These are phyloP conservation scores for Codiaeum variegatum DNA, from an alignment of 441 rosid genomes.

Conservation along the genomic window DNA sequence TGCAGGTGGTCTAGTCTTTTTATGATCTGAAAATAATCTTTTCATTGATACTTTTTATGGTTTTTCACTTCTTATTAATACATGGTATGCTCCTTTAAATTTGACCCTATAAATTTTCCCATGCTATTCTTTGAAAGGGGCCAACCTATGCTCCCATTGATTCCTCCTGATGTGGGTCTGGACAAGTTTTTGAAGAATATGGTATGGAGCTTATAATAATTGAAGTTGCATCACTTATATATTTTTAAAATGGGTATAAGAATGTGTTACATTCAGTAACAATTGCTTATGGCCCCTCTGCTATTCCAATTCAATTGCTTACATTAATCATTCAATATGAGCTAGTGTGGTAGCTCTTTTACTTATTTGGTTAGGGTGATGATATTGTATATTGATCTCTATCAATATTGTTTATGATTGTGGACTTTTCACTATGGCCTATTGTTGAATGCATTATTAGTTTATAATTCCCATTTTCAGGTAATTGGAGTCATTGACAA, in stretches of 20 bases:
- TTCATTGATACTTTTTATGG: not conserved
- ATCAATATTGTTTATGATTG: not conserved
- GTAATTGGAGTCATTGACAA: slow-evolving; percentile 73
- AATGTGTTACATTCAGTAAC: not conserved
- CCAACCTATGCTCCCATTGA: slow-evolving; percentile 60
- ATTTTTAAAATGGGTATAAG: not conserved
- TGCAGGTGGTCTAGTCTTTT: not conserved
- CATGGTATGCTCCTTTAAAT: slow-evolving; percentile 97
- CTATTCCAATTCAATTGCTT: not conserved
- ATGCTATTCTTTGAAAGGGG: slow-evolving; percentile 85
- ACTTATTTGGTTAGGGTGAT: not conserved
- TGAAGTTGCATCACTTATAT: not conserved
- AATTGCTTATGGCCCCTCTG: not conserved
- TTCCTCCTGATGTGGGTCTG: slow-evolving; percentile 59
- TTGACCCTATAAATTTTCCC: slow-evolving; percentile 74
- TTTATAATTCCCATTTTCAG: slow-evolving; percentile 35
- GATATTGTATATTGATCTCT: not conserved
- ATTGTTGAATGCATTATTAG: slow-evolving; percentile 8
- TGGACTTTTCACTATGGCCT: not conserved
- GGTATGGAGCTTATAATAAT: slow-evolving; percentile 37
- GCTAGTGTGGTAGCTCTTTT: not conserved
- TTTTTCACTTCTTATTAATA: slow-evolving; percentile 24
- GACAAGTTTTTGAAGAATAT: slow-evolving; percentile 63
- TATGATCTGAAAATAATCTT: not conserved
- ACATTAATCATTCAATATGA: not conserved